These are phyloP conservation scores for Pythium aphanidermatum DNA, from an alignment of 352 stramenopile species.

Conservation along the genomic window DNA sequence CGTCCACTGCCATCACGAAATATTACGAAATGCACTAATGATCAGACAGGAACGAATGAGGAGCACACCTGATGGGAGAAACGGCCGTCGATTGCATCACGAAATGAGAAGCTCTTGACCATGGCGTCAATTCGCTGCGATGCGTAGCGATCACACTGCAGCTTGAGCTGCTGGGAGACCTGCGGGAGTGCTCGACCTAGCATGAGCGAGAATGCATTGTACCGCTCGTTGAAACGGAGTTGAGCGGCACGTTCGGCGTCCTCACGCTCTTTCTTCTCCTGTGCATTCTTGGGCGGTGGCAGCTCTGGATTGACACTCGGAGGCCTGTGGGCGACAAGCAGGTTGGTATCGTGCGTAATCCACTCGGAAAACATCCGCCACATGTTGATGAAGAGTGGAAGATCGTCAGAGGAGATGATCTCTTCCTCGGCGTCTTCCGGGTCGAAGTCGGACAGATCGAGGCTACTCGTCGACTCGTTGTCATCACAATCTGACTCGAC, in stretches of 20 bases:
- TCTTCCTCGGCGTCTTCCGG: slow-evolving; percentile 67
- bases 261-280: slow-evolving; percentile 36
- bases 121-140: slow-evolving; percentile 53
- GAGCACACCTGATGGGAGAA: slow-evolving; percentile 49
- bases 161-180: slow-evolving; percentile 40
- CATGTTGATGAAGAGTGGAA: slow-evolving; percentile 64
- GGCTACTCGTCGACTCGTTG: slow-evolving; percentile 43
- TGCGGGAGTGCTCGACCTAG: slow-evolving; percentile 43
- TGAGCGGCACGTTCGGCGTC: slow-evolving; percentile 31
- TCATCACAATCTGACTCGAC: slow-evolving; percentile 12
- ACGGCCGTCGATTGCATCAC: slow-evolving; percentile 56
- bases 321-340: slow-evolving; percentile 39
- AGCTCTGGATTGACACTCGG: slow-evolving; percentile 12
- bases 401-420: slow-evolving; percentile 56
- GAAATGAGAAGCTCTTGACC: slow-evolving; percentile 49
- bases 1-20: slow-evolving; percentile 36
- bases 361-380: slow-evolving; percentile 64
- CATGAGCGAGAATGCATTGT: slow-evolving; percentile 63
- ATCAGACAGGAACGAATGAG: background rate
- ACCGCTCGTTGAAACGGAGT: slow-evolving; percentile 52
- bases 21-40: background rate
- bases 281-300: slow-evolving; percentile 16
- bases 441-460: slow-evolving; percentile 59
- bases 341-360: slow-evolving; percentile 66
- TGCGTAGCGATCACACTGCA: slow-evolving; percentile 44